Percentiles rank a stretch among this genome's conserved stretches.
Conservation (phyloP, 108 stramenopile species). For the Fistulifera pelliculosa region DNA sequence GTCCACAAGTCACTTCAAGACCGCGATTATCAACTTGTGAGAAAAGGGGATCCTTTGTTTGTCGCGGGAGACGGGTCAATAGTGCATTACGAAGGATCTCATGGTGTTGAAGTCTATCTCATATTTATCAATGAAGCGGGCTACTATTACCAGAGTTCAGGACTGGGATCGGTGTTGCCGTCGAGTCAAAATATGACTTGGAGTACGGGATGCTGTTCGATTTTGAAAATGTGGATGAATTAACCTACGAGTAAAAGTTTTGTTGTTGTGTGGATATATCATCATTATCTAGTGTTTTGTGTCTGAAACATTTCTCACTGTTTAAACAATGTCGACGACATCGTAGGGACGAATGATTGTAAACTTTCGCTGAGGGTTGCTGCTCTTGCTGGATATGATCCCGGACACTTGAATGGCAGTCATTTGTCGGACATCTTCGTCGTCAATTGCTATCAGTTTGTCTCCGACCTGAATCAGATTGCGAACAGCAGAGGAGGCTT, state of each 20-base stretch:
- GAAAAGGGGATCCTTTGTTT: slow-evolving; percentile 68
- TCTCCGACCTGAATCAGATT: slow-evolving; percentile 77
- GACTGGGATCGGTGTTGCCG: slow-evolving; percentile 72
- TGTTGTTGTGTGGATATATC: neutral
- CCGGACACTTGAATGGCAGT: slow-evolving; percentile 84
- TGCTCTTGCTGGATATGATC: slow-evolving; percentile 71
- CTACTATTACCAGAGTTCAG: slow-evolving; percentile 73
- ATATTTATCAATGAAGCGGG: slow-evolving; percentile 84
- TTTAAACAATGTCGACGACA: neutral
- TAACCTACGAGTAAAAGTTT: too few species aligned
- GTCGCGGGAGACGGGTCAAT: slow-evolving; percentile 48
- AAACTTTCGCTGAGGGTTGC: slow-evolving; percentile 68
- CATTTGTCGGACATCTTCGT: slow-evolving; percentile 80
- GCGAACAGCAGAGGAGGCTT: slow-evolving; percentile 69
- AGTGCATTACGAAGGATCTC: slow-evolving; percentile 68
- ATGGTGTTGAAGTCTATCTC: slow-evolving; percentile 53
- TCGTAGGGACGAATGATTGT: slow-evolving; percentile 48
- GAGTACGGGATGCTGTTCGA: slow-evolving; percentile 4
- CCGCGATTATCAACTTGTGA: slow-evolving; percentile 43
- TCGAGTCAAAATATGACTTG: slow-evolving; percentile 42
- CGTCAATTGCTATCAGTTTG: slow-evolving; percentile 78
- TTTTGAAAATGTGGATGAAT: too few species aligned
- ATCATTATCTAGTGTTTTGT: too few species aligned
- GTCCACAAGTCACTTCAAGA: slow-evolving; percentile 69
- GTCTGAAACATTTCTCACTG: too few species aligned